Conservation (phyloP, 1,139 yeast species). For the Geotrichum histeridarum region DNA sequence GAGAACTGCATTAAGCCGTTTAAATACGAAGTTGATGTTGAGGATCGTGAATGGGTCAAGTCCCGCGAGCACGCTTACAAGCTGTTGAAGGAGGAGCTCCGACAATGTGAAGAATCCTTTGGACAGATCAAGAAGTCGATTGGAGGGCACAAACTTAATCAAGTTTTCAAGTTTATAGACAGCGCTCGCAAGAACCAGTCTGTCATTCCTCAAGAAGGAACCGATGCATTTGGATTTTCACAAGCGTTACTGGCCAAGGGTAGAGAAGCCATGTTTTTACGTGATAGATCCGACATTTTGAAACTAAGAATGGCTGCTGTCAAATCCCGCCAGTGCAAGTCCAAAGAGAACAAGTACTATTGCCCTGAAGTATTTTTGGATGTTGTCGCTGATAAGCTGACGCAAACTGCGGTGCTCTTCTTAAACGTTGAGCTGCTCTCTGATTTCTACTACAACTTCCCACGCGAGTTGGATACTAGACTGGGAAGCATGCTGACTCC, state of each 20-base stretch:
- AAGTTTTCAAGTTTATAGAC: slow-evolving; percentile 69
- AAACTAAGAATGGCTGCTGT: slow-evolving; percentile 72
- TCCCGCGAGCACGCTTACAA: slow-evolving; percentile 74
- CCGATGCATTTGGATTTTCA: slow-evolving; percentile 75
- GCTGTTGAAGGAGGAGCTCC: slow-evolving; percentile 74
- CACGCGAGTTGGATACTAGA: slow-evolving; percentile 80
- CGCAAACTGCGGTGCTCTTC: slow-evolving; percentile 88
- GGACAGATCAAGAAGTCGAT: slow-evolving; percentile 60
- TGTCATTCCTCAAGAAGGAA: slow-evolving; percentile 33
- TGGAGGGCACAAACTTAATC: slow-evolving; percentile 78
- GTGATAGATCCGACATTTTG: slow-evolving; percentile 67
- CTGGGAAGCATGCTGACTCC: slow-evolving; percentile 58
- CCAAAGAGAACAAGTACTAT: slow-evolving; percentile 74
- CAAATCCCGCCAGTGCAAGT: slow-evolving; percentile 69
- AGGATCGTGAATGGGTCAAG: slow-evolving; percentile 85
- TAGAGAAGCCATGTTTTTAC: slow-evolving; percentile 76
- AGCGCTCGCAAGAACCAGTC: slow-evolving; percentile 43
- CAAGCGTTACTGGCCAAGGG: slow-evolving; percentile 63
- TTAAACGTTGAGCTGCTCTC: slow-evolving; percentile 88
- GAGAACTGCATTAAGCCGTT: slow-evolving; percentile 97
- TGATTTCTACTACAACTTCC: slow-evolving; percentile 94
- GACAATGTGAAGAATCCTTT: slow-evolving; percentile 71
- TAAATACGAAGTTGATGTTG: slow-evolving; percentile 93
- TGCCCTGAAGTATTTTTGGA: slow-evolving; percentile 94
- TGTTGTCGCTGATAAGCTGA: slow-evolving; percentile 85